These are phyloP conservation scores for Penicillium paradoxum DNA, from an alignment of 495 filamentous ascomycete species.

Conservation along the genomic window DNA sequence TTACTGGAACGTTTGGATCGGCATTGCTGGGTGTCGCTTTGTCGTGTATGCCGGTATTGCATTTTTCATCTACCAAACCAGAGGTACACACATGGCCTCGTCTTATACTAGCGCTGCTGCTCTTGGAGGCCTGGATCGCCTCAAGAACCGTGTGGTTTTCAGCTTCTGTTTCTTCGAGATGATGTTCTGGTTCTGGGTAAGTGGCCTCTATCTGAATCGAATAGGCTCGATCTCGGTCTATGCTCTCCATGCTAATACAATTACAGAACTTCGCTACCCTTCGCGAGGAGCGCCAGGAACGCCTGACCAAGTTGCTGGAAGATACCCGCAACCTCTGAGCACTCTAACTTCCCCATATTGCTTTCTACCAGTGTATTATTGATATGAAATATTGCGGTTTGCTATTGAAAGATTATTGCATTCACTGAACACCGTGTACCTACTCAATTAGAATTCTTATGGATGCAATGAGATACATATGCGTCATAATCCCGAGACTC, in stretches of 20 bases:
- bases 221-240: not conserved
- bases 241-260: slow-evolving; percentile 43
- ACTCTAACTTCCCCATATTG: not conserved
- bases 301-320: slow-evolving; percentile 32
- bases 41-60: slow-evolving; percentile 59
- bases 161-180: slow-evolving; percentile 81
- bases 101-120: slow-evolving; percentile 23
- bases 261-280: slow-evolving; percentile 44
- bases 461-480: not conserved
- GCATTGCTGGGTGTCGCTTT: slow-evolving; percentile 64
- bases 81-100: slow-evolving; percentile 34
- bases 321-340: slow-evolving; percentile 23
- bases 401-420: not conserved
- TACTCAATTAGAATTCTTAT: not conserved
- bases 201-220: slow-evolving; percentile 6
- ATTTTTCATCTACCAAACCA: slow-evolving; percentile 64
- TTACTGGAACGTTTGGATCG: slow-evolving; percentile 72
- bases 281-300: slow-evolving; percentile 42
- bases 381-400: not conserved
- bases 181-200: slow-evolving; percentile 81
- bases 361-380: slow-evolving; percentile 13
- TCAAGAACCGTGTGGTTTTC: slow-evolving; percentile 79
- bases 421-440: not conserved
- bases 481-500: not conserved
- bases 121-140: slow-evolving; percentile 43